These are phyloP conservation scores for Crithidia expoeki DNA, from an alignment of 208 protist genomes.

Conservation along the genomic window DNA sequence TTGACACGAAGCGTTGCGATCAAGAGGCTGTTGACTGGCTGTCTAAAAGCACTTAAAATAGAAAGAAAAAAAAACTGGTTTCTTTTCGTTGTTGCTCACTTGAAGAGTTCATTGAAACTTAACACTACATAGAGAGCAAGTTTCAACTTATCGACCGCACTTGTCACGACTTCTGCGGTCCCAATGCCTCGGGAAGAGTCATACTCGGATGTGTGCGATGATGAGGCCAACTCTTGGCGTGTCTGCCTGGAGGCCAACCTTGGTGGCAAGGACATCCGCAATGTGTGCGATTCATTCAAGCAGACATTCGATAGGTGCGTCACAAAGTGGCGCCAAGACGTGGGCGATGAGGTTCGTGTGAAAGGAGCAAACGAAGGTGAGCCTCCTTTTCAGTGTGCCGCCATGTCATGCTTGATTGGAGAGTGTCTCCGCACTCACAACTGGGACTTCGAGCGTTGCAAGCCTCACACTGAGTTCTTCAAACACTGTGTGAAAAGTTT, in stretches of 20 bases:
- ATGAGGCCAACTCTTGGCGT: constrained; percentile 65
- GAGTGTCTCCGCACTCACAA: constrained; percentile 72
- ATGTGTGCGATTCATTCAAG: constrained; percentile 38
- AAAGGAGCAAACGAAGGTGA: constrained; percentile 79
- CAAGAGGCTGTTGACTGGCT: no score
- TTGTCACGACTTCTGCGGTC: no score
- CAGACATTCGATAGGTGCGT: constrained; percentile 69
- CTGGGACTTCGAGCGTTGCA: constrained; percentile 78
- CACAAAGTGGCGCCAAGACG: constrained; percentile 46
- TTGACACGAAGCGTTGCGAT: no score
- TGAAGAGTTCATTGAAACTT: no score
- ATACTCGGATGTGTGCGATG: constrained; percentile 56
- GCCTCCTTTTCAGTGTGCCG: constrained; percentile 74
- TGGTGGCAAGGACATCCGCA: constrained; percentile 33
- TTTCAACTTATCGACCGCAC: no score
- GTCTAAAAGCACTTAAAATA: no score
- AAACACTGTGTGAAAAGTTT: constrained; percentile 83
- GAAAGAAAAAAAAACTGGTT: no score
- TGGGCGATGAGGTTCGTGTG: constrained; percentile 48
- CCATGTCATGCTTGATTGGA: constrained; percentile 77
- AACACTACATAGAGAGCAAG: no score
- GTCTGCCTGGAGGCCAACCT: constrained; percentile 67
- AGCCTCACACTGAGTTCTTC: constrained; percentile 72
- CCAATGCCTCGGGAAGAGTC: constrained; percentile 13
- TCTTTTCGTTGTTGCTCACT: no score